A percentile compares a stretch with the other conserved stretches of the same genome.
These are phyloP conservation scores for Colletotrichum higginsianum DNA, from an alignment of 2,329 filamentous ascomycete species.

Conservation along the genomic window DNA sequence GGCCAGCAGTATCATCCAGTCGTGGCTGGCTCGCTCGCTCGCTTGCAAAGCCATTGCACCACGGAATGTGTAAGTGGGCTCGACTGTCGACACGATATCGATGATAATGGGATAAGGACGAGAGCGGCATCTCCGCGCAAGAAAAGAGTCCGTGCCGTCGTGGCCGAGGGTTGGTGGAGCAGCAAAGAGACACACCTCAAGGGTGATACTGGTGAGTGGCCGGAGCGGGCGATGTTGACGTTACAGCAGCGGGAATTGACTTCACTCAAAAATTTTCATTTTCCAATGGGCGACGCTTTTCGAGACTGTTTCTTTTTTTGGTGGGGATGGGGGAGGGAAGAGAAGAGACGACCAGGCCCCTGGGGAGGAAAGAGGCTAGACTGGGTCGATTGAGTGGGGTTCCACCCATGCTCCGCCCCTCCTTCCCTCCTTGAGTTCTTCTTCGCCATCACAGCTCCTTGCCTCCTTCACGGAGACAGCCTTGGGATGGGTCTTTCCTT, in stretches of 20 bases:
- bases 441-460: neutral
- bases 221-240: constrained; percentile 24
- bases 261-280: constrained; percentile 11
- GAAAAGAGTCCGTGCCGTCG: constrained; percentile 21
- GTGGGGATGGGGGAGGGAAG: neutral
- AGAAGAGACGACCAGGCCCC: neutral
- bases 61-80: neutral
- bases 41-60: neutral
- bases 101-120: constrained; percentile 14
- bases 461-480: constrained; percentile 4
- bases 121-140: constrained; percentile 28
- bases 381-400: constrained; percentile 23
- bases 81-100: neutral
- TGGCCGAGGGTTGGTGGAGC: constrained; percentile 1
- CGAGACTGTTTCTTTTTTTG: constrained; percentile 12
- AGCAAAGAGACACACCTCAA: neutral
- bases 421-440: neutral
- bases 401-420: neutral
- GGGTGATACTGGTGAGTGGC: neutral
- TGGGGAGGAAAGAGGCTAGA: neutral
- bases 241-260: constrained; percentile 18
- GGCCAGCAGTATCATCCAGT: no score
- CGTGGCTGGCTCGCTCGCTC: no score
- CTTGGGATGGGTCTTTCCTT: neutral
- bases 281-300: no score